Percentiles rank a stretch among this genome's conserved stretches.
Conservation (phyloP, 140 eudicot species). For the Ambrosia hybrid region DNA sequence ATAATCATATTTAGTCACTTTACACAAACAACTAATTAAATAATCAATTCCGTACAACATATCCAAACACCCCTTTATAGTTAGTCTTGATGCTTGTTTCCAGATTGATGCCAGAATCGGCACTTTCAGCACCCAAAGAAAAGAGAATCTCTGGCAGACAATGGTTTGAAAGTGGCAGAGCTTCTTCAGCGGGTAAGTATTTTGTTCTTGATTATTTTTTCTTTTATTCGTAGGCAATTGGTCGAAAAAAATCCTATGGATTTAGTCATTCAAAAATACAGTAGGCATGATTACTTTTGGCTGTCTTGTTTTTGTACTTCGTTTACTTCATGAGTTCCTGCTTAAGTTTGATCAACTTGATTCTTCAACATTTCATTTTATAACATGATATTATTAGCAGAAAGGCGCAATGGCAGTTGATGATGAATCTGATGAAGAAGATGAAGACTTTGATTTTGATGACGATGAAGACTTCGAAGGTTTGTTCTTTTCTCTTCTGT, state of each 20-base stretch:
- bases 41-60: neutral
- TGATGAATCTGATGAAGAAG: constrained; percentile 79
- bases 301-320: neutral
- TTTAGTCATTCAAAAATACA: neutral
- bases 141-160: constrained; percentile 83
- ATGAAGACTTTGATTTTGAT: constrained; percentile 70
- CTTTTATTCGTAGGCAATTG: neutral
- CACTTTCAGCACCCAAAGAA: constrained; percentile 75
- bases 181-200: constrained; percentile 50
- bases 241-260: neutral
- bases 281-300: neutral
- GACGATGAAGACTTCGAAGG: constrained; percentile 93
- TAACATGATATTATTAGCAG: constrained; percentile 40
- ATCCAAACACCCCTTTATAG: neutral
- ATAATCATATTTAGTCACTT: neutral
- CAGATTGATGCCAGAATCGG: constrained; percentile 88
- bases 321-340: neutral
- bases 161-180: constrained; percentile 98
- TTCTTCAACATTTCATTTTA: constrained; percentile 1
- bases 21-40: neutral
- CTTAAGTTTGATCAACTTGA: constrained; percentile 13
- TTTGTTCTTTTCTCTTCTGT: constrained; percentile 23
- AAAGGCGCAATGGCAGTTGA: constrained; percentile 61
- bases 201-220: neutral
- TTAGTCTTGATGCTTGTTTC: constrained; percentile 12